A percentile compares a stretch with the other conserved stretches of the same genome.
Evolutionary conservation across 2,329 filamentous ascomycete genomes (phyloP).

Genomic region (Sporothrix phasma): DNA sequence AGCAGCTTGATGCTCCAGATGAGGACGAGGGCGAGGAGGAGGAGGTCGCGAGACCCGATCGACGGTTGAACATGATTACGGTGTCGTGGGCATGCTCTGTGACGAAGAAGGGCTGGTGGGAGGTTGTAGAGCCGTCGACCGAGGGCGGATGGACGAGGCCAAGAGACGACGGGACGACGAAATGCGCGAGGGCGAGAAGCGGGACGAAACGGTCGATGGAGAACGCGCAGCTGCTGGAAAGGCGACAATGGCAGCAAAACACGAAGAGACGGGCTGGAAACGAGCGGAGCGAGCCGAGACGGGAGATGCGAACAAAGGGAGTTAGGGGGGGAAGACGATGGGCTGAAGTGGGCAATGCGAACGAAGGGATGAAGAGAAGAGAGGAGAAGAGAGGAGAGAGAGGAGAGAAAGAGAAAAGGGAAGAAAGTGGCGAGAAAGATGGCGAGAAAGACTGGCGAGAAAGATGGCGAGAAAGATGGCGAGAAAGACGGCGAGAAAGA

Average conservation of each 20-base stretch:
- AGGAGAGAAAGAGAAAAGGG: neutral
- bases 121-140: neutral
- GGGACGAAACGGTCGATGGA: neutral
- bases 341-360: too few relatives aligned
- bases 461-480: neutral
- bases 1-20: constrained; percentile 16
- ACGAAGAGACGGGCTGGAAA: too few relatives aligned
- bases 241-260: too few relatives aligned
- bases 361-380: too few relatives aligned
- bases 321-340: too few relatives aligned
- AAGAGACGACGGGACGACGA: neutral
- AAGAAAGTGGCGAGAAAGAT: neutral
- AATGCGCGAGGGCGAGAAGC: neutral
- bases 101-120: too few relatives aligned
- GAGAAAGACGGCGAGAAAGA: neutral
- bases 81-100: neutral
- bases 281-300: neutral
- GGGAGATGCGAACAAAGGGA: neutral
- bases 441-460: neutral
- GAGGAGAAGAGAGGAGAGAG: neutral
- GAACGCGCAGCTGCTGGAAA: neutral
- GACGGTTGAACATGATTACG: constrained; percentile 16
- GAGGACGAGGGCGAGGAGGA: constrained; percentile 13
- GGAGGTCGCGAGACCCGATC: constrained; percentile 11
- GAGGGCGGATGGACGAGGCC: too few relatives aligned